These are phyloP conservation scores for Lichina pygmaea DNA, from an alignment of 495 filamentous ascomycete genomes.

Conservation along the genomic window DNA sequence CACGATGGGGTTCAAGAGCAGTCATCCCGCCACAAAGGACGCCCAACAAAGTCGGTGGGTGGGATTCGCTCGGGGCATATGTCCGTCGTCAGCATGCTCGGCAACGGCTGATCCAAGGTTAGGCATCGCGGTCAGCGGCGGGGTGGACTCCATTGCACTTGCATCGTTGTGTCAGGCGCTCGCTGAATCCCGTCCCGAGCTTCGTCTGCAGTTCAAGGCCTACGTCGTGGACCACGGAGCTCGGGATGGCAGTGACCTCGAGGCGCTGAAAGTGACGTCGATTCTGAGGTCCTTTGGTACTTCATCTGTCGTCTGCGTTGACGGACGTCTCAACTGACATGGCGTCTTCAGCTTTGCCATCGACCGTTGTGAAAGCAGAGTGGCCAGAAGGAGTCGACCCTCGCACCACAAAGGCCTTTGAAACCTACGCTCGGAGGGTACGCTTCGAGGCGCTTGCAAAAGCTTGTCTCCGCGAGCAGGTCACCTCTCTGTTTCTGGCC, in stretches of 20 bases:
- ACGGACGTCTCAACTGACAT: conserved; percentile 2
- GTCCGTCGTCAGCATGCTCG: too few relatives aligned
- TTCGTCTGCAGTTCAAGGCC: conserved; percentile 23
- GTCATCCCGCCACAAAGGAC: too few relatives aligned
- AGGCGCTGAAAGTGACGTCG: conserved; percentile 20
- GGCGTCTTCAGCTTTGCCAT: conserved; percentile 17
- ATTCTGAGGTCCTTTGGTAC: conserved; percentile 7
- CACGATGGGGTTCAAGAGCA: too few relatives aligned
- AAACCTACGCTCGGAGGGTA: conserved; percentile 47
- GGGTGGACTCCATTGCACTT: conserved; percentile 89
- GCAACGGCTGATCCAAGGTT: neutral
- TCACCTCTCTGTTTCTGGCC: conserved; percentile 36
- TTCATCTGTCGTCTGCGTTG: neutral
- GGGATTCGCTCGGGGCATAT: too few relatives aligned
- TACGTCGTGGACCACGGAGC: conserved; percentile 61
- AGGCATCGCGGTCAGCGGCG: conserved; percentile 78
- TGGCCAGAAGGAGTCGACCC: conserved; percentile 18
- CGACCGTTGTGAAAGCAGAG: conserved; percentile 21
- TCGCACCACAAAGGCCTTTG: conserved; percentile 31
- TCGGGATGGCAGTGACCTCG: conserved; percentile 35
- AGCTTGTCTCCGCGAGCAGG: conserved; percentile 22
- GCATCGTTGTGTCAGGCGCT: conserved; percentile 38
- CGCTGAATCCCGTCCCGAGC: conserved; percentile 4
- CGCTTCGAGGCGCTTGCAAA: conserved; percentile 44
- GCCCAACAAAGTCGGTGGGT: too few relatives aligned